Conservation (phyloP, 2,329 filamentous ascomycete genomes). For the Aspergillus floridensis region DNA sequence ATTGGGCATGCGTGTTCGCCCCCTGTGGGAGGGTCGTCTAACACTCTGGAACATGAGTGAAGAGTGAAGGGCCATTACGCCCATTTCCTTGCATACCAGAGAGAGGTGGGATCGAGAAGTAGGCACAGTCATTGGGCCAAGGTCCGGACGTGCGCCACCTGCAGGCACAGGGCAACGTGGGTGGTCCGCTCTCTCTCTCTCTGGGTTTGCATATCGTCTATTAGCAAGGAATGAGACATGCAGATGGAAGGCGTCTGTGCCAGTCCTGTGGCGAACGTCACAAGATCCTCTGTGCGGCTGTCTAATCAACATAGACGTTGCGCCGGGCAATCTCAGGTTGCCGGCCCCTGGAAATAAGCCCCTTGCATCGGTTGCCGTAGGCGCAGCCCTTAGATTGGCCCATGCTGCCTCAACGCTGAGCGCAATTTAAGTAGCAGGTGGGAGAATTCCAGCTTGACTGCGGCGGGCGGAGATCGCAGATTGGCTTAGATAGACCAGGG, state of each 20-base stretch:
- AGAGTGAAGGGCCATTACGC: conserved; percentile 21
- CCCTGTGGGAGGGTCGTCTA: conserved; percentile 30
- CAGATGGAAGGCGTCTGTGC: conserved; percentile 20
- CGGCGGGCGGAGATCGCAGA: conserved; percentile 12
- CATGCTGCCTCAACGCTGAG: conserved; percentile 23
- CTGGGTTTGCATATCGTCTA: conserved; percentile 29
- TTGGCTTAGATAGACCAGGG: conserved; percentile 9
- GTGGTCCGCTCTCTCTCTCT: conserved; percentile 21
- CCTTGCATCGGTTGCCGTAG: conserved; percentile 30
- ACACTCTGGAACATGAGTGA: conserved; percentile 27
- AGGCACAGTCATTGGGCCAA: conserved; percentile 26
- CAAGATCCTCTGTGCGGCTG: conserved; percentile 11
- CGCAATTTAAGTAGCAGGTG: conserved; percentile 21
- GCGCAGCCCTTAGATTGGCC: conserved; percentile 12
- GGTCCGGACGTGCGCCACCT: conserved; percentile 21
- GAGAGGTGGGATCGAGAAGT: conserved; percentile 24
- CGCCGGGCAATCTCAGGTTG: conserved; percentile 27
- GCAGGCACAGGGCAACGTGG: conserved; percentile 35
- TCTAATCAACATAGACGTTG: conserved; percentile 18
- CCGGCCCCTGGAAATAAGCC: conserved; percentile 22
- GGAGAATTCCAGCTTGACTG: conserved; percentile 11
- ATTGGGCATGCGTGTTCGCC: conserved; percentile 20
- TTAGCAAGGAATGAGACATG: conserved; percentile 34
- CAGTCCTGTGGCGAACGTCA: conserved; percentile 22
- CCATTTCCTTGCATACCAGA: conserved; percentile 41